Base-by-base conservation (phyloP, 2,329 filamentous ascomycete genomes). In the Sclerotinia nivalis region DNA sequence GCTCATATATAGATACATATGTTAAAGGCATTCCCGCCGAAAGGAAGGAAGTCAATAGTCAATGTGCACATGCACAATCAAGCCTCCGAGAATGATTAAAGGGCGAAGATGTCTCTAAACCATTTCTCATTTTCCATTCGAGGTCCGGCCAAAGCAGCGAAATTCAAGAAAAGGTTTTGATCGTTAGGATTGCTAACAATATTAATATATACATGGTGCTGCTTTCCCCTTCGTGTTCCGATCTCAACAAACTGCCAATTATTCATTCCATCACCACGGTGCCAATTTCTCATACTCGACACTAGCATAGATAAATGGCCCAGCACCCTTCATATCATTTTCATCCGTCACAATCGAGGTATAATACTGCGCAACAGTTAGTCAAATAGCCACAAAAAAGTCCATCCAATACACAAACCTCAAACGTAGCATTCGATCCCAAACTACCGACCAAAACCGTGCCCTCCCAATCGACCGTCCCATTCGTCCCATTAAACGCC, bases 321-420 rank as follows among this genome's bases (percentile, higher is more conserved):
- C 74, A 31, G 69, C 71, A 13, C 73, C 74, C 64, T 76, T 76
- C 66, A 76, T 60, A 54, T 75, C 75, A 60, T 76, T 75, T 31
- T 72, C 67, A 18, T 56, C 66, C 10, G 72, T 6, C 2, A 68
- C 55, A 55, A 74, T 69, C 12, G 72, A 71, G 20, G 72, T 72
- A 61, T 75, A 76, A 45, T 76, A 76, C 75, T 75, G 49, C 18
- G 0, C 28, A 40, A 52, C 20, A 66, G 54, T 68, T 20, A 70
- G 25, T 59, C 31, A 40, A 13, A 61, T 40, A 28, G n/a, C 6
- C 47, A 40, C 12, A 37, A 13, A 4, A 0, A 34, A 56, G 31
- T 18, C 12, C 40, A 54, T 59, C 55, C 4, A 61, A 28, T 8
- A 13, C 18, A 72, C 73, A 71, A 54, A 75, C 74, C 61, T 75